Evolutionary conservation across 2,329 filamentous ascomycete genomes (phyloP), one percentile per base, ranked within the genome.

Genomic region (Trichoderma arundinaceum): DNA sequence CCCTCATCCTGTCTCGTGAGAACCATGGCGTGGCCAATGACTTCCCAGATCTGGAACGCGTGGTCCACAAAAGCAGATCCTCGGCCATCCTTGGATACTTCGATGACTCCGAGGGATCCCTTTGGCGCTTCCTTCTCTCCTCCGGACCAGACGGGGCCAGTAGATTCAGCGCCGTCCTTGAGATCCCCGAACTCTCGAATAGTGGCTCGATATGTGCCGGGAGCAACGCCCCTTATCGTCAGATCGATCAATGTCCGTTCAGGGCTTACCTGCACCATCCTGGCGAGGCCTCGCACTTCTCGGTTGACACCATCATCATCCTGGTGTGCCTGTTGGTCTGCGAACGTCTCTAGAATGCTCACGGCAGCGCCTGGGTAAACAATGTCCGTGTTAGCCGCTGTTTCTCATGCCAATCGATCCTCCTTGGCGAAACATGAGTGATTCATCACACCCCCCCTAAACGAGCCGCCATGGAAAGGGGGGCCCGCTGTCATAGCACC

Each of bases 1-100:
- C 67, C 69, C 70, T 88, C 86, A 66, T 86, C 80, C 77, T 88
- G 83, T 68, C 76, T 88, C 51, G 92, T 91, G 56, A 98, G 88
- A 52, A 96, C 90, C 82, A 99, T 90, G 73, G 93, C 93, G 74
- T 94, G 89, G 35, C 95, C 95, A 77, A 98, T 97, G 76, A 97
- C 86, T 79, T 99, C 94, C 95, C 94, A 98, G 60, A 98, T 90
- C 76, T 94, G 88, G 68, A 98, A 89, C 0, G 88, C 85, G 69
- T 87, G 89, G 75, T 96, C 92, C 69, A 97, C 74, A 77, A 98
- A 96, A 13, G 89, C 87, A 70, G 87, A 88, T 6, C 93, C 94
- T 35, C 89, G 85, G 10, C 95, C 93, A 73, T 90, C 85, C 72
- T 88, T 81, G 65, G 88, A 90, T 41, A 99, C 89, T 67, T 91